Percentiles rank a stretch among this genome's conserved stretches.
These are phyloP conservation scores for Misopates orontium DNA, from an alignment of 257 asterid species.

Conservation along the genomic window DNA sequence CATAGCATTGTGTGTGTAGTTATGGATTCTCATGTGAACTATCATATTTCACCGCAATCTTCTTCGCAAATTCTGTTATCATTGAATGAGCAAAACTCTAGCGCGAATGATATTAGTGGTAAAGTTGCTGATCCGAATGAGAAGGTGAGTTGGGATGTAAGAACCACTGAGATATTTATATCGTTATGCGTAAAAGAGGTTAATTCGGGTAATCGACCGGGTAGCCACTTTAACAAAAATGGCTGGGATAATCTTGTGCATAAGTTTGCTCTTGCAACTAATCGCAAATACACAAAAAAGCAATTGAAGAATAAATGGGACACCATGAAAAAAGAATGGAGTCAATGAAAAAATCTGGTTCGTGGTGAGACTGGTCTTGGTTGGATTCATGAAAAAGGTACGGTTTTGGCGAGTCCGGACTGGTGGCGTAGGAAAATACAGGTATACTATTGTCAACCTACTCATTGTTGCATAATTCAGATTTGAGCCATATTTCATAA, in stretches of 20 bases:
- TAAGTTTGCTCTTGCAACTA: not conserved
- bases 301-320: slow-evolving; percentile 11
- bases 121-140: not conserved
- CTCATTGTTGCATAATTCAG: too few species aligned
- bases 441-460: not conserved
- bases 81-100: too few species aligned
- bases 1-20: too few species aligned
- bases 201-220: not conserved
- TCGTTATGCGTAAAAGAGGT: not conserved
- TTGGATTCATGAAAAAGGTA: not conserved
- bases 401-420: not conserved
- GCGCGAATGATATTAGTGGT: too few species aligned
- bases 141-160: slow-evolving; percentile 3
- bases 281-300: not conserved
- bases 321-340: not conserved
- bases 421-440: slow-evolving; percentile 7
- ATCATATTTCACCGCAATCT: too few species aligned
- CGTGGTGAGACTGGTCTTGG: slow-evolving; percentile 1
- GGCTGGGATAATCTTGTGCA: slow-evolving; percentile 6
- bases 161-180: not conserved
- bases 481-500: not conserved
- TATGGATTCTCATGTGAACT: too few species aligned
- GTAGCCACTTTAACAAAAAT: not conserved
- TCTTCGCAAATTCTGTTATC: too few species aligned
- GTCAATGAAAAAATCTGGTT: not conserved